phyloP scores from a whole-genome alignment of 345 rosid genomes.

The Salix exigua region DNA sequence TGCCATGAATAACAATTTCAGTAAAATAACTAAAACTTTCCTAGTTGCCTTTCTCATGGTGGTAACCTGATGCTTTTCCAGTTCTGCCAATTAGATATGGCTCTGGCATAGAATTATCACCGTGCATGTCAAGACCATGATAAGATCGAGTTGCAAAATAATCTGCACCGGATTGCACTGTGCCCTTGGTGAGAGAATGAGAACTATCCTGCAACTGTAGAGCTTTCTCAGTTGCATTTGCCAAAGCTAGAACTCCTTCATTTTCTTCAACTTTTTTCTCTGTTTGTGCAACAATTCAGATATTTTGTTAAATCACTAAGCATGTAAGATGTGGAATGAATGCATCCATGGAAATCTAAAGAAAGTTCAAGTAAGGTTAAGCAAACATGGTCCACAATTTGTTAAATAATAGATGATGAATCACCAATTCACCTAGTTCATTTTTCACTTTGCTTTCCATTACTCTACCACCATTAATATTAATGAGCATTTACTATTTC shows the following conservation, averaged over 20 bases:
- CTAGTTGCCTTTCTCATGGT: slow-evolving; percentile 16
- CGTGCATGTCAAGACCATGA: slow-evolving; percentile 65
- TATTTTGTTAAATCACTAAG: neutral
- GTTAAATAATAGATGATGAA: too few species aligned
- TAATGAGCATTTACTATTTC: too few species aligned
- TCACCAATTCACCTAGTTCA: too few species aligned
- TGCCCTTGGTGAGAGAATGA: slow-evolving; percentile 42
- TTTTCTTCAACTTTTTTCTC: slow-evolving; percentile 29
- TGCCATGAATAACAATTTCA: too few species aligned
- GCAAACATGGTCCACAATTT: neutral
- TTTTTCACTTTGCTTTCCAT: too few species aligned
- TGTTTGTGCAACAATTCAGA: neutral
- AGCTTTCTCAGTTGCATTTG: slow-evolving; percentile 55
- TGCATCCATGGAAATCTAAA: neutral
- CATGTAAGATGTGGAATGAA: neutral
- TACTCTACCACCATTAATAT: too few species aligned
- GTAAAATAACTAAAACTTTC: neutral
- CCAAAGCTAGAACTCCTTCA: slow-evolving; percentile 59
- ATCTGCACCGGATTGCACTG: slow-evolving; percentile 73
- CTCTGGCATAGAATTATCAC: slow-evolving; percentile 46
- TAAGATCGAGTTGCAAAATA: slow-evolving; percentile 59
- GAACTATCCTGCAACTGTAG: slow-evolving; percentile 53
- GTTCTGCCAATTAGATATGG: slow-evolving; percentile 61
- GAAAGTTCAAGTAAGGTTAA: neutral
- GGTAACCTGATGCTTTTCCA: slow-evolving; percentile 57